phyloP scores from a whole-genome alignment of 345 rosid species.

The Heritiera fomes region DNA sequence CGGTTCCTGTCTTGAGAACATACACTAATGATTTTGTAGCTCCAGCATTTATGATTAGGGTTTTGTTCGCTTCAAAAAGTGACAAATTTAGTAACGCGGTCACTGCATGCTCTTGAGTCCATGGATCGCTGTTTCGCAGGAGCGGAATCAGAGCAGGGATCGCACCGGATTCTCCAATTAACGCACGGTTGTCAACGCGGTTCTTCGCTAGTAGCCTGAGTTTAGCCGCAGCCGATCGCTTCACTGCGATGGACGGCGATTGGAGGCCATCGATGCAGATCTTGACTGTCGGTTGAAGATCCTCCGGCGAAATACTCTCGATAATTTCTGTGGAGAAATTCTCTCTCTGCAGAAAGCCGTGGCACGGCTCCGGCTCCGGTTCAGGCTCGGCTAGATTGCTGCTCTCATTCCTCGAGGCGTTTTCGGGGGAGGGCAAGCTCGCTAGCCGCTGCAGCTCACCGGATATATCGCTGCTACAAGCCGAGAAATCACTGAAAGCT shows the following conservation, averaged over 20 bases:
- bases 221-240: slow-evolving; percentile 94
- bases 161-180: slow-evolving; percentile 95
- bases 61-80: slow-evolving; percentile 68
- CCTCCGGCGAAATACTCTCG: slow-evolving; percentile 93
- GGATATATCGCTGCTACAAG: slow-evolving; percentile 86
- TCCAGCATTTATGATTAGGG: slow-evolving; percentile 60
- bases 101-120: slow-evolving; percentile 95
- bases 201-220: slow-evolving; percentile 87
- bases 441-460: slow-evolving; percentile 96
- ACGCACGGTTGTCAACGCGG: slow-evolving; percentile 72
- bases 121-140: slow-evolving; percentile 77
- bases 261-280: slow-evolving; percentile 81
- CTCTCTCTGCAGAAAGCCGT: slow-evolving; percentile 79
- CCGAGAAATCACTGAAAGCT: slow-evolving; percentile 83
- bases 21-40: slow-evolving; percentile 84
- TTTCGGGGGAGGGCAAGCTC: slow-evolving; percentile 53
- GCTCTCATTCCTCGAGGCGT: slow-evolving; percentile 18
- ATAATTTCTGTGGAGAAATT: slow-evolving; percentile 87
- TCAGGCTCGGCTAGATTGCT: slow-evolving; percentile 22
- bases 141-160: slow-evolving; percentile 80
- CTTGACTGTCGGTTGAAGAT: slow-evolving; percentile 93
- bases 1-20: slow-evolving; percentile 89
- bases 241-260: slow-evolving; percentile 68
- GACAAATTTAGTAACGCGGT: slow-evolving; percentile 89
- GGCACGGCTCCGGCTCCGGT: slow-evolving; percentile 69